Conservation (phyloP, 139 green algal genomes). For the Picochlorum sp. region DNA sequence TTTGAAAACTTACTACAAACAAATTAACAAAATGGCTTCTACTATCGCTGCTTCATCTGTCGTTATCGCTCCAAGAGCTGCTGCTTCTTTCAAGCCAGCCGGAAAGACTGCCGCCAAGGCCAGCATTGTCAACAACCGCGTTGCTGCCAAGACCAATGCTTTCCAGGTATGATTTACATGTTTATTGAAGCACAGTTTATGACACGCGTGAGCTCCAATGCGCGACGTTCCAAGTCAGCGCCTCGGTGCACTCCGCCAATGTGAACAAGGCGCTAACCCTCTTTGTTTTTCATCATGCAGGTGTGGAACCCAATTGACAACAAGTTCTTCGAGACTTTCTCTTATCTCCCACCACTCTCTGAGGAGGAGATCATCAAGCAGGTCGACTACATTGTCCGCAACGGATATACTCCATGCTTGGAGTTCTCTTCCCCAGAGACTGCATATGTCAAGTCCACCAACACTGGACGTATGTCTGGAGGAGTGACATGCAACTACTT, state of each 20-base stretch:
- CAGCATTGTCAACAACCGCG: conserved; percentile 6
- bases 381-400: conserved; percentile 92
- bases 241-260: too few relatives aligned
- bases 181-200: too few relatives aligned
- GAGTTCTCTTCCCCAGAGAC: conserved; percentile 81
- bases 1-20: too few relatives aligned
- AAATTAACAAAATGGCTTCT: conserved; percentile 8
- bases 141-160: conserved; percentile 7
- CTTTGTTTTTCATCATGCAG: background rate
- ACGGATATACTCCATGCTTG: conserved; percentile 80
- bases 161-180: conserved; percentile 6
- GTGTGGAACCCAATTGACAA: conserved; percentile 48
- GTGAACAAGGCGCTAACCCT: too few relatives aligned
- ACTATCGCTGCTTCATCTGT: conserved; percentile 4
- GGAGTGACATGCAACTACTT: conserved; percentile 48
- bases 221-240: too few relatives aligned
- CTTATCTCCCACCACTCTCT: conserved; percentile 92
- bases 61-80: background rate
- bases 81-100: background rate
- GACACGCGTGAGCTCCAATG: too few relatives aligned
- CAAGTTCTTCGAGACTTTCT: conserved; percentile 97
- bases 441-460: conserved; percentile 60
- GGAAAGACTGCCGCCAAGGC: background rate
- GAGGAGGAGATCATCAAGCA: conserved; percentile 83
- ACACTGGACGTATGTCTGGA: conserved; percentile 52